These are phyloP conservation scores for Protostelium mycophagum DNA, from an alignment of 78 protist species.

Conservation along the genomic window DNA sequence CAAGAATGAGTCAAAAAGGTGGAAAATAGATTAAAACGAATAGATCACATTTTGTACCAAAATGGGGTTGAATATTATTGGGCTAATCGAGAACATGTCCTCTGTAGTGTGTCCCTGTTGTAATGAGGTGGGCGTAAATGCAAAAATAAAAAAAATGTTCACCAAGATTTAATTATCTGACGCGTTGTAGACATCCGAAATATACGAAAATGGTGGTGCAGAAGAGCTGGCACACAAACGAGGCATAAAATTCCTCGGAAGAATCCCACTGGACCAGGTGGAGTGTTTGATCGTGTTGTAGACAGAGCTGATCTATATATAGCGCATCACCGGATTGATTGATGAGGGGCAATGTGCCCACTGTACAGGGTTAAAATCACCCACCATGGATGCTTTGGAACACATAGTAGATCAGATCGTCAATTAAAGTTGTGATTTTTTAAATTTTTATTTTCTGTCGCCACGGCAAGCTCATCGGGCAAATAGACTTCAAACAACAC, in stretches of 20 bases:
- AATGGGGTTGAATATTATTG: conserved; percentile 21
- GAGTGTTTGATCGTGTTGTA: not conserved
- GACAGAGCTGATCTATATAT: no score
- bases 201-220: conserved; percentile 64
- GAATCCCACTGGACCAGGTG: conserved; percentile 52
- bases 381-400: not conserved
- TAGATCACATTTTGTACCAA: conserved; percentile 29
- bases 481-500: no score
- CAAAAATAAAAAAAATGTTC: no score
- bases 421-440: not conserved
- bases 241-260: conserved; percentile 52
- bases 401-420: not conserved
- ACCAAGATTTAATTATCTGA: no score
- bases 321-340: not conserved
- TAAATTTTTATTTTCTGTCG: no score
- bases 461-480: no score
- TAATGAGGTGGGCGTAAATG: no score
- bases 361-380: not conserved
- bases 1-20: no score
- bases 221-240: conserved; percentile 15
- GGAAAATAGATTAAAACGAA: no score
- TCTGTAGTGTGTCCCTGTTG: conserved; percentile 65
- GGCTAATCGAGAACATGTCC: conserved; percentile 52
- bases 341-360: not conserved
- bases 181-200: no score